These are phyloP conservation scores for Diaporthe humulicola DNA, from an alignment of 2,329 filamentous ascomycete species.

Conservation along the genomic window DNA sequence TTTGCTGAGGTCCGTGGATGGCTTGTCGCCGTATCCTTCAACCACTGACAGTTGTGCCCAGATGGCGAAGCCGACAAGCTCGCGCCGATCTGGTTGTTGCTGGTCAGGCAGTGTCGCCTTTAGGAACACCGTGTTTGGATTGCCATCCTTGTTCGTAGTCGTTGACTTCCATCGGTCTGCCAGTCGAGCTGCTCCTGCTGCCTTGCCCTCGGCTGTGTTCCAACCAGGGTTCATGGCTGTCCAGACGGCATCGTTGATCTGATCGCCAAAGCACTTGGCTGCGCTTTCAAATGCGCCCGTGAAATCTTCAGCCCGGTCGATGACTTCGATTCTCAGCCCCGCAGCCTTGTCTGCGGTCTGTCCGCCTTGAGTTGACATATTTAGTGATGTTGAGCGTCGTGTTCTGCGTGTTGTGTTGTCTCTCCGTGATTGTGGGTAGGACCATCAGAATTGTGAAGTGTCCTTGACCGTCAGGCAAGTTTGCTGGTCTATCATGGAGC, in stretches of 20 bases:
- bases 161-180: slow-evolving; percentile 56
- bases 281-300: slow-evolving; percentile 36
- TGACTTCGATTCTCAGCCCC: neutral
- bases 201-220: slow-evolving; percentile 62
- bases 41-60: slow-evolving; percentile 67
- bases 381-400: neutral
- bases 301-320: slow-evolving; percentile 10
- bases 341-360: neutral
- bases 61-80: slow-evolving; percentile 66
- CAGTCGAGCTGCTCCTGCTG: slow-evolving; percentile 53
- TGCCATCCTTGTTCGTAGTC: slow-evolving; percentile 57
- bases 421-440: neutral
- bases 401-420: neutral
- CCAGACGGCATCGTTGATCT: slow-evolving; percentile 66
- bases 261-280: slow-evolving; percentile 61
- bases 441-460: neutral
- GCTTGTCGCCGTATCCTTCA: slow-evolving; percentile 60
- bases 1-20: slow-evolving; percentile 49
- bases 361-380: neutral
- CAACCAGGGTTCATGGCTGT: slow-evolving; percentile 65
- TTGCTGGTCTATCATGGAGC: neutral
- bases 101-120: slow-evolving; percentile 63
- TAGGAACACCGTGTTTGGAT: slow-evolving; percentile 64
- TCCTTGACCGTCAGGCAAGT: neutral
- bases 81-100: slow-evolving; percentile 43